Evolutionary conservation across 306 rosid genomes (phyloP).

Genomic region (Fagus sylvatica): DNA sequence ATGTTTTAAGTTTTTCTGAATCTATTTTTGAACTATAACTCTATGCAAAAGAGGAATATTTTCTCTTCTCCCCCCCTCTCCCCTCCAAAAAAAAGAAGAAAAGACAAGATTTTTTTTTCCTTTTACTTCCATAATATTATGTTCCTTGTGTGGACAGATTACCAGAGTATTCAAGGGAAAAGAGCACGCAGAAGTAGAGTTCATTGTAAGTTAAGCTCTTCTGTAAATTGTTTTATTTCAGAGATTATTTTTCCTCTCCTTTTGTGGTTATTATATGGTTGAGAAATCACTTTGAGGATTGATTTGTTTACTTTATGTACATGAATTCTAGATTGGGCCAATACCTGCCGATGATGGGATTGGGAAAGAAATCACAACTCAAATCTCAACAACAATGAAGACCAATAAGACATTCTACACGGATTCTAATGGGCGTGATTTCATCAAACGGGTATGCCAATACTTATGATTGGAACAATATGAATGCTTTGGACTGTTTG

Average conservation of each 20-base stretch:
- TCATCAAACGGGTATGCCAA: conserved; percentile 68
- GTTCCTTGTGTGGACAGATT: conserved; percentile 37
- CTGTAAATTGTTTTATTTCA: not conserved
- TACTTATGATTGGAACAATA: not conserved
- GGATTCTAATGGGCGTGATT: conserved; percentile 95
- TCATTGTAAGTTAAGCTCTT: conserved; percentile 55
- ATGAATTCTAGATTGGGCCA: conserved; percentile 74
- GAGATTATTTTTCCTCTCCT: not conserved
- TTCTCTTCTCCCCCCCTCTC: not conserved
- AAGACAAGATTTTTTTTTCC: not conserved
- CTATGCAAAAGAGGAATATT: not conserved
- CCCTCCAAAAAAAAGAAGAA: too few species aligned
- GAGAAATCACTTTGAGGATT: not conserved
- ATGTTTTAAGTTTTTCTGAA: not conserved
- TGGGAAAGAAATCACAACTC: conserved; percentile 83
- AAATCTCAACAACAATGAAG: conserved; percentile 56
- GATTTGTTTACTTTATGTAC: not conserved
- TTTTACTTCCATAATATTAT: conserved; percentile 1
- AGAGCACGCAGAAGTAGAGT: conserved; percentile 95
- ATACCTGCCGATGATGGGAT: conserved; percentile 75
- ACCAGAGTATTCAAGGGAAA: conserved; percentile 82
- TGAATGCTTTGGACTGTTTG: not conserved
- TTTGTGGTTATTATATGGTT: not conserved
- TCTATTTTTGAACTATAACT: not conserved
- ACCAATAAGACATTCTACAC: conserved; percentile 81